These are phyloP conservation scores for Salix udensis DNA, from an alignment of 345 rosid species.

Conservation along the genomic window DNA sequence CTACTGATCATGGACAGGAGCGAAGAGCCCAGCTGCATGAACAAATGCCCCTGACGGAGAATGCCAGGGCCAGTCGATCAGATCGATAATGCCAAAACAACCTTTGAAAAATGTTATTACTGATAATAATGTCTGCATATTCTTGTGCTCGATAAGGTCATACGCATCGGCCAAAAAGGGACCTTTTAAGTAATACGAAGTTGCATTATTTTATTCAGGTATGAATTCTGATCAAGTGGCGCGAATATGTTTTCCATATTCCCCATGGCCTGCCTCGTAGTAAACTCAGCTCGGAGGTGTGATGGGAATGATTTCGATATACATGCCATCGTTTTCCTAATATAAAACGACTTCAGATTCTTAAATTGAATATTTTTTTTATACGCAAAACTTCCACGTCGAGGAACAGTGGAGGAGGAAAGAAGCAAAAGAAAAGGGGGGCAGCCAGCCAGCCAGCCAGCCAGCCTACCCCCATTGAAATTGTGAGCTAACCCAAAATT, in stretches of 20 bases:
- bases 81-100: constrained; percentile 1
- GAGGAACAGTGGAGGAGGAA: neutral
- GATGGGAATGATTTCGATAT: neutral
- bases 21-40: neutral
- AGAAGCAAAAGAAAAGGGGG: constrained; percentile 9
- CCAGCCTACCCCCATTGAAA: constrained; percentile 17
- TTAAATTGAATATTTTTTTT: neutral
- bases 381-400: neutral
- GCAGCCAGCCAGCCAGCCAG: constrained; percentile 15
- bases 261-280: neutral
- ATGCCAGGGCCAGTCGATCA: constrained; percentile 1
- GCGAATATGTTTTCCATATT: no score
- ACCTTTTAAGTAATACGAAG: neutral
- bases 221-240: neutral
- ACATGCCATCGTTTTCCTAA: no score
- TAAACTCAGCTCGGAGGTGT: neutral
- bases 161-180: constrained; percentile 13
- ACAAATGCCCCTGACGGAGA: neutral
- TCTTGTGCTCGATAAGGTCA: constrained; percentile 8
- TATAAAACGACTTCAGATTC: no score
- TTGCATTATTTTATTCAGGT: neutral
- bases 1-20: neutral
- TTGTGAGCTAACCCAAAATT: constrained; percentile 15
- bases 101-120: neutral
- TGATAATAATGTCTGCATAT: constrained; percentile 6